These are phyloP conservation scores for Ulota crispa DNA, from an alignment of 225 moss, liverwort and hornwort genomes.

Conservation along the genomic window DNA sequence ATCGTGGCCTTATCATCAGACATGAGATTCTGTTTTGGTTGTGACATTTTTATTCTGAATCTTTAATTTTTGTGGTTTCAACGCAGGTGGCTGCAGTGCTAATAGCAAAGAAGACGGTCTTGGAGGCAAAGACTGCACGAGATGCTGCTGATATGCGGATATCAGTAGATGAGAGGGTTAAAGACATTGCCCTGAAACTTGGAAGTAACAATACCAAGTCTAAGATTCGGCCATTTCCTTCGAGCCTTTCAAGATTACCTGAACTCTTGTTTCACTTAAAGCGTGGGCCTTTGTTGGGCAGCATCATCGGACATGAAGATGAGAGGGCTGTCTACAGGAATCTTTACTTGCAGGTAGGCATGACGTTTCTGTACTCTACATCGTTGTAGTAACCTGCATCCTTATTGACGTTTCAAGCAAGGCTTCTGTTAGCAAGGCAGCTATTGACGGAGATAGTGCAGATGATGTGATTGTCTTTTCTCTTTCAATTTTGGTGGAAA, in stretches of 20 bases:
- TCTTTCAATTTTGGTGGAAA: background rate
- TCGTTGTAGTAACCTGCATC: background rate
- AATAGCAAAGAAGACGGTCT: constrained; percentile 87
- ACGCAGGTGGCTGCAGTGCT: constrained; percentile 82
- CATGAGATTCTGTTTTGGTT: background rate
- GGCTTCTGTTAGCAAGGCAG: background rate
- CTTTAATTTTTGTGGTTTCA: background rate
- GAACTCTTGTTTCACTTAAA: constrained; percentile 90
- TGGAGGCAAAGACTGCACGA: constrained; percentile 73
- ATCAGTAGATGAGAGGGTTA: constrained; percentile 85
- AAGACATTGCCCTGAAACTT: constrained; percentile 85
- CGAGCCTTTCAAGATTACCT: constrained; percentile 79
- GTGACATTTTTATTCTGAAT: background rate
- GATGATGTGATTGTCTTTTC: background rate
- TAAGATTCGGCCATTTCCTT: constrained; percentile 74
- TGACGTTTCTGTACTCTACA: background rate
- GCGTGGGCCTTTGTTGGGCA: constrained; percentile 90
- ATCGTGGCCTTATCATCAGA: background rate
- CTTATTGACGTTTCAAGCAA: constrained; percentile 2
- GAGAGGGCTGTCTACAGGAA: constrained; percentile 93
- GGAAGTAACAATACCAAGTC: constrained; percentile 61
- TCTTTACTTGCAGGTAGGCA: constrained; percentile 69
- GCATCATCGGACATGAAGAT: constrained; percentile 96
- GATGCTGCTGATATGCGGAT: constrained; percentile 78
- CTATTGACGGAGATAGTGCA: background rate